A percentile compares a stretch with the other conserved stretches of the same genome.
Evolutionary conservation across 1,139 yeast genomes (phyloP).

Genomic region (Magnusiomyces paraingens): DNA sequence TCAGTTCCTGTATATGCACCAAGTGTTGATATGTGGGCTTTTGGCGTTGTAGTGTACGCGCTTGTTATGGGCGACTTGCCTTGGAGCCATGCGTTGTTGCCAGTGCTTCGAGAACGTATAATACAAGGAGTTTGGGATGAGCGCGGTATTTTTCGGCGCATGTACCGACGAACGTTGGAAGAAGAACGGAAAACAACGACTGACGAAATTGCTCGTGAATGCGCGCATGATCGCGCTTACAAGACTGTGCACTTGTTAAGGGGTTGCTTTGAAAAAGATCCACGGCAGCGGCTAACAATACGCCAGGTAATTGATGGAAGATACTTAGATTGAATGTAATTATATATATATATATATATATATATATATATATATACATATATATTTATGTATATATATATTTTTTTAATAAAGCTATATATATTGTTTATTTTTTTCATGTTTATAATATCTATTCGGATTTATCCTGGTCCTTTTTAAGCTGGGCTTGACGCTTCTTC

Average conservation of each 20-base stretch:
- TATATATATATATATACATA: too few relatives aligned
- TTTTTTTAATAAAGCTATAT: too few relatives aligned
- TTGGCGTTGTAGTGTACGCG: conserved; percentile 72
- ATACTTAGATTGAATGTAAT: not conserved
- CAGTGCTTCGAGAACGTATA: conserved; percentile 67
- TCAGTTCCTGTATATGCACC: conserved; percentile 59
- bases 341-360: too few relatives aligned
- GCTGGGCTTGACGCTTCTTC: conserved; percentile 33
- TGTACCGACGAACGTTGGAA: conserved; percentile 21
- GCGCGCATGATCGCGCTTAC: conserved; percentile 16
- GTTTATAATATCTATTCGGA: conserved; percentile 1
- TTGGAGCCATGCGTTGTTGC: conserved; percentile 75
- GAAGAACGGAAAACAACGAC: conserved; percentile 27
- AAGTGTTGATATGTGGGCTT: conserved; percentile 83
- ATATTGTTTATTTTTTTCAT: too few relatives aligned
- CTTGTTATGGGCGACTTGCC: conserved; percentile 72
- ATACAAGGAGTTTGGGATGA: conserved; percentile 57
- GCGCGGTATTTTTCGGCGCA: conserved; percentile 33
- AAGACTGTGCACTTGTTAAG: conserved; percentile 40
- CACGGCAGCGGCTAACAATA: conserved; percentile 47
- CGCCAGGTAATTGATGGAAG: conserved; percentile 31
- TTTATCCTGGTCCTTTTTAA: conserved; percentile 25
- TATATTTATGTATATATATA: too few relatives aligned
- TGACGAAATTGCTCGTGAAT: not conserved
- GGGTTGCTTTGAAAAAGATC: conserved; percentile 51